Conservation (phyloP, 257 asterid species). For the Echium plantagineum region DNA sequence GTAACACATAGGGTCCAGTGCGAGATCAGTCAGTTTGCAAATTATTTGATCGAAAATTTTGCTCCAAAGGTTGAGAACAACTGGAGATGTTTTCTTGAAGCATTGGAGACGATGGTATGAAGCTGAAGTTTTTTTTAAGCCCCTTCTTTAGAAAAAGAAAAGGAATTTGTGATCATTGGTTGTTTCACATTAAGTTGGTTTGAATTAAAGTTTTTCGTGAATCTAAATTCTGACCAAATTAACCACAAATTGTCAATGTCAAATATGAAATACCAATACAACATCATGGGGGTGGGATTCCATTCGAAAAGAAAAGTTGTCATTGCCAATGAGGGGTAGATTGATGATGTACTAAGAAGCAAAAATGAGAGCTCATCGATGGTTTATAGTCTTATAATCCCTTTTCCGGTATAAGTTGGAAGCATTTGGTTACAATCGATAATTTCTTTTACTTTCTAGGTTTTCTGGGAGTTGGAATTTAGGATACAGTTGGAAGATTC, state of each 20-base stretch:
- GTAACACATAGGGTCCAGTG: slow-evolving; percentile 74
- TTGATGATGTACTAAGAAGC: too few relatives aligned
- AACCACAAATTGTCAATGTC: too few relatives aligned
- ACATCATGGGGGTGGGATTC: too few relatives aligned
- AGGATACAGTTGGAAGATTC: slow-evolving; percentile 56
- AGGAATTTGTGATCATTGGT: too few relatives aligned
- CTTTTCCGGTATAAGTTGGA: too few relatives aligned
- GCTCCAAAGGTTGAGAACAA: slow-evolving; percentile 28
- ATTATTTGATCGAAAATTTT: slow-evolving; percentile 37
- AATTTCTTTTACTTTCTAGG: slow-evolving; percentile 34
- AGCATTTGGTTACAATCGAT: background rate
- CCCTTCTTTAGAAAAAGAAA: background rate
- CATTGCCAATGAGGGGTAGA: too few relatives aligned
- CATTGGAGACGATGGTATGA: slow-evolving; percentile 66
- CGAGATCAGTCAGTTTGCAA: slow-evolving; percentile 42
- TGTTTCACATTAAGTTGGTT: too few relatives aligned
- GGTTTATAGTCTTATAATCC: too few relatives aligned
- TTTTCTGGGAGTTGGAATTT: slow-evolving; percentile 67
- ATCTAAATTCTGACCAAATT: too few relatives aligned
- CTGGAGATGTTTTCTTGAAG: slow-evolving; percentile 42
- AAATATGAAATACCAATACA: too few relatives aligned
- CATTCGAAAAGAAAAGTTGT: too few relatives aligned
- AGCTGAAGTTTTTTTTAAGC: background rate
- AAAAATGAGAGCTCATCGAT: too few relatives aligned
- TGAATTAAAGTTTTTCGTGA: background rate